Base-by-base conservation (phyloP, 345 rosid genomes). In the sweet orange (Citrus sinensis) region DNA sequence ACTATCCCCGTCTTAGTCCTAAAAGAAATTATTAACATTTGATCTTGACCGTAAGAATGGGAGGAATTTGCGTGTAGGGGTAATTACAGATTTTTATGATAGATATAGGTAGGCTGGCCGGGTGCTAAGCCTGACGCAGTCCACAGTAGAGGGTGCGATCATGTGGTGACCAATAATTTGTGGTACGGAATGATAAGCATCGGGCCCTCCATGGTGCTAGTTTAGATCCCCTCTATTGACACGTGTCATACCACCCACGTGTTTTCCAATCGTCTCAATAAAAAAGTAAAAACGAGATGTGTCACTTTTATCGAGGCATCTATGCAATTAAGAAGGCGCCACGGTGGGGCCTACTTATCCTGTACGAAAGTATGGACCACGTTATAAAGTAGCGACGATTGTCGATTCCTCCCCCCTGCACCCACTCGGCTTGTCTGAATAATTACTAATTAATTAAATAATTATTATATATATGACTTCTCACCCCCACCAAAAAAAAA, bases 161-260 rank as follows among this genome's bases (percentile, higher is more conserved):
- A 74, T 27, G 68, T 25, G 68, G 27, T 37, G 39, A 39, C 37
- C 34, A 40, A 60, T 20, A 74, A 60, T 59, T 74, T 55, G 68
- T 64, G 13, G 78, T 75, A 75, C 78, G 70, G 70, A 75, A 66
- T 2, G 70, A 63, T 75, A 63, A 75, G 61, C 8, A 3, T 3
- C 13, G 70, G 69, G 42, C 13, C 69, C 40, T 4, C 16, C 1
- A 20, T 19, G 30, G 29, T 4, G 19, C 3, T 24, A 7, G 42
- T 5, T 63, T 65, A 5, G 1, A 6, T 9, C 19, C 78, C 78
- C 69, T 29, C 11, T 17, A 0, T 9, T 3, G 30, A 9, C 77
- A 74, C 27, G 59, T 60, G 68, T 61, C 77, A 74, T 1, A 61
- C 7, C 3, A 42, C 55, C 68, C 77, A 74, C 19, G 27, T 63